Base-by-base conservation (phyloP, 2,329 filamentous ascomycete genomes). In the Elsinoe batatas region DNA sequence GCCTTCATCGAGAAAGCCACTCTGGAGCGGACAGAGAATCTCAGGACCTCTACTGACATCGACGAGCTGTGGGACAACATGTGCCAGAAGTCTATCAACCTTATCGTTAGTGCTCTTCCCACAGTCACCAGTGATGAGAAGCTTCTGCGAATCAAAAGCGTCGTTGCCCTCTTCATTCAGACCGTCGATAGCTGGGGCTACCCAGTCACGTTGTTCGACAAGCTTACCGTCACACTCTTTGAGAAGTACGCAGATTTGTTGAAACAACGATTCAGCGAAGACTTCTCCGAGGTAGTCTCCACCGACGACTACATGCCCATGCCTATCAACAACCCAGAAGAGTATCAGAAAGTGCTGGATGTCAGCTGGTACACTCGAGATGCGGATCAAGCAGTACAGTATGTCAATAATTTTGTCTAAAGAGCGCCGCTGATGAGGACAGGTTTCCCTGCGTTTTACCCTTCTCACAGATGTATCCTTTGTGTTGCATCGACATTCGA, bases 271-370 rank as follows among this genome's bases (percentile, higher is more conserved):
- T 98, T 97, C 66, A 95, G 89, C 67, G 88, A 94, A 62, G 91
- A 97, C 69, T 98, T 98, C 67, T 86, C 94, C 68, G 91, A 97
- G 73, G 85, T 86, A 62, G 81, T 86, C 20, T 77, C 88, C n/a
- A 96, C 89, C 0, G 93, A 98, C 68, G 93, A 98, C 70, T 98
- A 98, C 71, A 98, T 98, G 91, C 94, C 93, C 2, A 97, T 98
- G 93, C 88, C 89, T 1, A 95, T 97, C 68, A 88, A 90, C 64
- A 90, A 86, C 17, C 72, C 79, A 13, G 91, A 95, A 64, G 91
- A 97, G 65, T 97, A 95, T 67, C 88, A 94, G 64, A 95, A 96
- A 65, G 91, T 98, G 35, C 82, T 96, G 61, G 93, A 90, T 59
- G 90, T 97, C 58, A 95, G 87, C 72, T 98, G 91, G 91, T 97